These are phyloP conservation scores for Blastomyces parvus DNA, from an alignment of 2,329 filamentous ascomycete species.

Conservation along the genomic window DNA sequence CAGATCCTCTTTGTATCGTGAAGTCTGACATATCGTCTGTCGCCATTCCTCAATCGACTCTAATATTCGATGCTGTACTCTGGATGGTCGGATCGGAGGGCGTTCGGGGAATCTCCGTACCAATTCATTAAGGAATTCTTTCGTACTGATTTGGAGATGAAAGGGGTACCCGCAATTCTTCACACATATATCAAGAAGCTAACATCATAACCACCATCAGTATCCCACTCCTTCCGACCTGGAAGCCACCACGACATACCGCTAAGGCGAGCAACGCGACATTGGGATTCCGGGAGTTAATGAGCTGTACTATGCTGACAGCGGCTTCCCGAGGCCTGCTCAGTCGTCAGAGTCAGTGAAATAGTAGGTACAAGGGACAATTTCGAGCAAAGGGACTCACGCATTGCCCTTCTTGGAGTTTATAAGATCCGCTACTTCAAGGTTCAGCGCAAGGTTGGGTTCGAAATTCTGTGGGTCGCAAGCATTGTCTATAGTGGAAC, in stretches of 20 bases:
- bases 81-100: conserved; percentile 72
- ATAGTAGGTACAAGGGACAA: not conserved
- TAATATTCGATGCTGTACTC: conserved; percentile 85
- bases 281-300: conserved; percentile 96
- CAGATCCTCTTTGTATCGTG: conserved; percentile 91
- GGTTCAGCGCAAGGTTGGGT: conserved; percentile 88
- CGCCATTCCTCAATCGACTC: conserved; percentile 98
- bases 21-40: conserved; percentile 95
- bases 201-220: conserved; percentile 14
- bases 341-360: conserved; percentile 18
- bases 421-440: conserved; percentile 93
- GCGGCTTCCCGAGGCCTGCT: conserved; percentile 78
- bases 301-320: conserved; percentile 80
- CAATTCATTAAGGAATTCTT: conserved; percentile 97
- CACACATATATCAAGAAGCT: conserved; percentile 94
- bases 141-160: conserved; percentile 95
- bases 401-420: conserved; percentile 95
- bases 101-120: conserved; percentile 92
- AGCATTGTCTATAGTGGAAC: conserved; percentile 56
- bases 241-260: conserved; percentile 34
- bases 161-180: conserved; percentile 99
- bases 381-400: conserved; percentile 33
- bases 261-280: conserved; percentile 80
- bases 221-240: conserved; percentile 13
- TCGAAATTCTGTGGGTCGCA: conserved; percentile 97